These are phyloP conservation scores for Syncephalastrum sp. DNA, from an alignment of 371 early-diverging fungal genomes.

Conservation along the genomic window DNA sequence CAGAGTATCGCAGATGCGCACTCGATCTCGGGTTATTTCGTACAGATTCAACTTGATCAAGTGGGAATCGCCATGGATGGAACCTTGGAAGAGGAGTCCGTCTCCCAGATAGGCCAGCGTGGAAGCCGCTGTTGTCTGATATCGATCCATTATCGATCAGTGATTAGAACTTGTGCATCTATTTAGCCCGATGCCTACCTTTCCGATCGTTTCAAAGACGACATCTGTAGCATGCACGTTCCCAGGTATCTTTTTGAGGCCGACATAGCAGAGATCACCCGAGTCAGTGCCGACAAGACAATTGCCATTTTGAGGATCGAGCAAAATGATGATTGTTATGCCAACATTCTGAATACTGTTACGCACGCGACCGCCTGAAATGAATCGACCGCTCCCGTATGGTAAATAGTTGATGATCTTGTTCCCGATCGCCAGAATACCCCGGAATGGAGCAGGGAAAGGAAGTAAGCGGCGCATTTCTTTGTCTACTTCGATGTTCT, in stretches of 20 bases:
- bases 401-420: slow-evolving; percentile 53
- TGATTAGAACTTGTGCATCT: background rate
- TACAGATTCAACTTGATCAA: slow-evolving; percentile 51
- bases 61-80: slow-evolving; percentile 81
- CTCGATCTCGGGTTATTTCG: slow-evolving; percentile 24
- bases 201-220: too few species aligned
- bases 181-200: too few species aligned
- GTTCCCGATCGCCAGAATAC: slow-evolving; percentile 69
- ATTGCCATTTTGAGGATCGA: too few species aligned
- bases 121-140: slow-evolving; percentile 50
- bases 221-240: too few species aligned
- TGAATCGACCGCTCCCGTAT: background rate
- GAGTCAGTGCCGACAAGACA: too few species aligned
- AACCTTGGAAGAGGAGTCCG: slow-evolving; percentile 76
- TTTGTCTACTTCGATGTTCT: slow-evolving; percentile 25
- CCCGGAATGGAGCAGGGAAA: slow-evolving; percentile 60
- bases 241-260: too few species aligned
- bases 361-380: too few species aligned
- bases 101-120: slow-evolving; percentile 67
- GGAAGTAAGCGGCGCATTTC: slow-evolving; percentile 55
- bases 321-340: too few species aligned
- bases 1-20: slow-evolving; percentile 63
- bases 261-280: too few species aligned
- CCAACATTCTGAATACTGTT: too few species aligned
- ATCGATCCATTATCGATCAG: background rate